Conservation (phyloP, 2,329 filamentous ascomycete genomes). For the Cladobotryum protrusum region DNA sequence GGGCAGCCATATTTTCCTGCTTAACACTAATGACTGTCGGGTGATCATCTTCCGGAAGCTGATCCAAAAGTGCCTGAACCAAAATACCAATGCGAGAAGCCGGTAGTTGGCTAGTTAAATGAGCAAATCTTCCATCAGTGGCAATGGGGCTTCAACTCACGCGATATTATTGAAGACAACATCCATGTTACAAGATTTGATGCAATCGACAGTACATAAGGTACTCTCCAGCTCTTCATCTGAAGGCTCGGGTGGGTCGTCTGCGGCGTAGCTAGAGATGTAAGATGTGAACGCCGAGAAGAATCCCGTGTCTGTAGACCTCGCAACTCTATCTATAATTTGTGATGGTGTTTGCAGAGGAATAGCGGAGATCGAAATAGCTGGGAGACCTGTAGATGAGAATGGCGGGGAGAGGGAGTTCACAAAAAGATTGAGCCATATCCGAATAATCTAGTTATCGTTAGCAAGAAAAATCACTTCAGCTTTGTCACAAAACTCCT, state of each 20-base stretch:
- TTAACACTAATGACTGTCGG: slow-evolving; percentile 83
- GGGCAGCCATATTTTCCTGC: slow-evolving; percentile 64
- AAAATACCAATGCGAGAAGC: slow-evolving; percentile 25
- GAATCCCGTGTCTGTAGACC: slow-evolving; percentile 72
- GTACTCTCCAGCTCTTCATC: slow-evolving; percentile 97
- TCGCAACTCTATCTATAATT: slow-evolving; percentile 80
- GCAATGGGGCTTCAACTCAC: slow-evolving; percentile 38
- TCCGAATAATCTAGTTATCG: slow-evolving; percentile 65
- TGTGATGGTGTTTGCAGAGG: slow-evolving; percentile 87
- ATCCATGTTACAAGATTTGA: slow-evolving; percentile 81
- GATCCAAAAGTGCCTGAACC: slow-evolving; percentile 67
- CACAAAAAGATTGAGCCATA: slow-evolving; percentile 91
- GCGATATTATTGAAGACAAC: slow-evolving; percentile 77
- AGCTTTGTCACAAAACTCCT: slow-evolving; percentile 30
- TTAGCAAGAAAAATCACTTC: slow-evolving; percentile 3
- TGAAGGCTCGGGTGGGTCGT: slow-evolving; percentile 94
- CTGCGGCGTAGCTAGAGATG: slow-evolving; percentile 96
- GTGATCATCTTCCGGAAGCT: slow-evolving; percentile 77
- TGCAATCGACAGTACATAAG: slow-evolving; percentile 86
- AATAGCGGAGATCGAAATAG: slow-evolving; percentile 70
- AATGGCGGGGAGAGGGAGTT: slow-evolving; percentile 88
- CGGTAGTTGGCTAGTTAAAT: slow-evolving; percentile 31
- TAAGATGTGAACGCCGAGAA: slow-evolving; percentile 95
- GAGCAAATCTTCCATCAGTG: neutral
- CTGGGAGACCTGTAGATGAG: slow-evolving; percentile 56